Base-by-base conservation (phyloP, 75 land plant species). In the Pseudotsuga menziesii region DNA sequence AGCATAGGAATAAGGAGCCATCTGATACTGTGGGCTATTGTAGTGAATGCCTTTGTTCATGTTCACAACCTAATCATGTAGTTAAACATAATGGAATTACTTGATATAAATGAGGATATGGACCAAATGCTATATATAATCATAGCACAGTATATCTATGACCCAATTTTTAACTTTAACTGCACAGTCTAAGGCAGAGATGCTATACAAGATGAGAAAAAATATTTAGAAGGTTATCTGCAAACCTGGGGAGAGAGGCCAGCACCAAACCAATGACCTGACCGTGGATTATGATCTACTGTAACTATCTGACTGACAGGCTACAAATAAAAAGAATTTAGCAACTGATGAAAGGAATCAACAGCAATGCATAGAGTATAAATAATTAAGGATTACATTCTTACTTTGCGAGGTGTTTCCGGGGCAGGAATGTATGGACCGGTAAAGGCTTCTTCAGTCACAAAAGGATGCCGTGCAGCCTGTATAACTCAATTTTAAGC, bases 401-500 rank as follows among this genome's bases (percentile, higher is more conserved):
- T 85, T 86, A 93, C 96, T 77, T 85, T 56, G 11, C 90, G 89
- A 61, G 88, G 88, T 8, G 93, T 86, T 85, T 93, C 98, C 60
- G 83, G 84, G 26, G 82, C 79, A 70, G 98, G 98, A 35, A 44
- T 80, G 72, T 88, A 95, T 20, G 98, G 94, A 62, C 89, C 75
- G 15, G 88, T 88, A 78, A 91, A 94, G 56, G 89, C 87, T 55
- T 88, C 92, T 23, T 91, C 92, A 5, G 94, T 95, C 29, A 95
- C 78, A 87, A 95, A 95, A 70, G 98, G 98, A 79, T 95, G 98
- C 17, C 83, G 85, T 56, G 85, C 83, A 75, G 98, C 98, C 98
- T 95, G 86, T 58, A 84, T 35, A 57, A 29, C 36, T 44, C 59
- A 72, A 79, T 14, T 35, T 17, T n/a, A 20, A 69, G 25, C 39